A percentile compares a stretch with the other conserved stretches of the same genome.
These are phyloP conservation scores for Botryosphaeria dothidea DNA, from an alignment of 2,329 filamentous ascomycete species.

Conservation along the genomic window DNA sequence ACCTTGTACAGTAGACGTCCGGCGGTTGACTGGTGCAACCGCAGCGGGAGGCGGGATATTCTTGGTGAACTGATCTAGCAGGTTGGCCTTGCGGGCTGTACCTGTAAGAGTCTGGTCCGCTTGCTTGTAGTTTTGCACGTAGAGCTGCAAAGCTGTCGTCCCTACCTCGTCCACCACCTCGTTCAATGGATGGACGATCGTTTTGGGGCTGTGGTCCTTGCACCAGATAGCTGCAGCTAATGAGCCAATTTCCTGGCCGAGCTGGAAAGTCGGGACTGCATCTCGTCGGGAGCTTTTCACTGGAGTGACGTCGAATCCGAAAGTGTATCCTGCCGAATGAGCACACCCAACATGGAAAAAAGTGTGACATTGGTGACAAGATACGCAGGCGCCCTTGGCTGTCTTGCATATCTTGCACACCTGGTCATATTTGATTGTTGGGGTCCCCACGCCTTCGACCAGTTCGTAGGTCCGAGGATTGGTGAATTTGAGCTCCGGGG, in stretches of 20 bases:
- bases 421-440: conserved; percentile 78
- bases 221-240: conserved; percentile 90
- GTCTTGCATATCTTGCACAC: conserved; percentile 82
- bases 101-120: conserved; percentile 88
- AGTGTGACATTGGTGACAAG: conserved; percentile 73
- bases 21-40: conserved; percentile 33
- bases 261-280: conserved; percentile 73
- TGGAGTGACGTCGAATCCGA: conserved; percentile 88
- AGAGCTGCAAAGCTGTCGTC: conserved; percentile 82
- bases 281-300: conserved; percentile 88
- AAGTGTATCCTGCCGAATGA: conserved; percentile 74
- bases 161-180: conserved; percentile 71
- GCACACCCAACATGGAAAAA: conserved; percentile 89
- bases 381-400: conserved; percentile 74
- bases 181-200: conserved; percentile 74
- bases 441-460: conserved; percentile 76
- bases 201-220: conserved; percentile 77
- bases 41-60: conserved; percentile 51
- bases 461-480: conserved; percentile 79
- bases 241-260: conserved; percentile 75
- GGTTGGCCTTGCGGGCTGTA: conserved; percentile 87
- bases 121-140: conserved; percentile 88
- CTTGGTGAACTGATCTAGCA: conserved; percentile 62
- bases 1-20: conserved; percentile 43
- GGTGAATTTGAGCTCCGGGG: conserved; percentile 89